Evolutionary conservation across 1,139 yeast species (phyloP).

Genomic region (Lodderomyces orthopsilosis): DNA sequence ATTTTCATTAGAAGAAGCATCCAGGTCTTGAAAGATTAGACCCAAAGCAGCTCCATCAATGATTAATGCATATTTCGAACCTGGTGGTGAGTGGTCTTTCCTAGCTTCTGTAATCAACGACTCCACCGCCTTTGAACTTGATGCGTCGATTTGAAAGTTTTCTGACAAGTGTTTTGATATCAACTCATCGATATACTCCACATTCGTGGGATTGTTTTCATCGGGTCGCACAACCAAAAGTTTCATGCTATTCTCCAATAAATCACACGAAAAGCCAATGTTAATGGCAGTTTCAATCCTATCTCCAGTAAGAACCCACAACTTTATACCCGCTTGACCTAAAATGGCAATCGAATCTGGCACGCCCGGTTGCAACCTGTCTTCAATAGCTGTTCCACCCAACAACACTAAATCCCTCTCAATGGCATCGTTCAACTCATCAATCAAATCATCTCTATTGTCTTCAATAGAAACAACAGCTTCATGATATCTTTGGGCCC

Average conservation of each 20-base stretch:
- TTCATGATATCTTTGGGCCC: constrained; percentile 67
- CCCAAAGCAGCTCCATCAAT: constrained; percentile 57
- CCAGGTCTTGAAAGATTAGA: constrained; percentile 32
- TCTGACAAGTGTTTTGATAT: constrained; percentile 40
- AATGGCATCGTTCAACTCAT: constrained; percentile 72
- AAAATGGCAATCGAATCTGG: constrained; percentile 87
- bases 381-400: constrained; percentile 98
- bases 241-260: constrained; percentile 84
- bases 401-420: constrained; percentile 70
- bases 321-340: constrained; percentile 87
- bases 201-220: constrained; percentile 23
- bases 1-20: constrained; percentile 18
- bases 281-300: constrained; percentile 97
- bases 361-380: constrained; percentile 91
- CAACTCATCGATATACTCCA: constrained; percentile 30
- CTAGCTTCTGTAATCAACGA: constrained; percentile 40
- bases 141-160: constrained; percentile 33
- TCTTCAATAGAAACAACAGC: constrained; percentile 73
- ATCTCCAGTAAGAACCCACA: constrained; percentile 98
- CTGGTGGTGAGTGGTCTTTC: constrained; percentile 51
- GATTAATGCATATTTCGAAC: constrained; percentile 45
- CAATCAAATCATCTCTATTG: constrained; percentile 76
- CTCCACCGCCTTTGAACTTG: constrained; percentile 22
- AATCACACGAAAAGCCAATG: constrained; percentile 93
- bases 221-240: constrained; percentile 61